Evolutionary conservation across 1,139 yeast species (phyloP).

Genomic region (Saccharomyces hybrid): DNA sequence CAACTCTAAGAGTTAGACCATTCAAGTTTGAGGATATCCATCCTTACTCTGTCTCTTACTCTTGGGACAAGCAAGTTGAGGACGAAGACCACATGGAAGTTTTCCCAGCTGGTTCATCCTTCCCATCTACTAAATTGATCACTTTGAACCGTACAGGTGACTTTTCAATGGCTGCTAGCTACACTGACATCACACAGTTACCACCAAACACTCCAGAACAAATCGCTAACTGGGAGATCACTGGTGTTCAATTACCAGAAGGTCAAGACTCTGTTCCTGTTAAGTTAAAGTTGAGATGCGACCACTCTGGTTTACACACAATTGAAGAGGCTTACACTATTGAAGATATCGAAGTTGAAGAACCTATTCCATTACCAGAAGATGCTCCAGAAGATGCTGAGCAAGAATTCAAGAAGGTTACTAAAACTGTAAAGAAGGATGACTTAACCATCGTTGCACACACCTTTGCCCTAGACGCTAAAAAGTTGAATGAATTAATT

Average conservation of each 20-base stretch:
- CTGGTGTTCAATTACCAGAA: conserved; percentile 72
- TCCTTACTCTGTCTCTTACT: conserved; percentile 84
- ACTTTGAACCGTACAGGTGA: conserved; percentile 86
- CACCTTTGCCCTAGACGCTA: conserved; percentile 58
- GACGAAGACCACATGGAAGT: conserved; percentile 85
- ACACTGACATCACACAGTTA: conserved; percentile 64
- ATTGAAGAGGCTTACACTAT: conserved; percentile 91
- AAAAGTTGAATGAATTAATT: conserved; percentile 48
- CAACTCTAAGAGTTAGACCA: conserved; percentile 95
- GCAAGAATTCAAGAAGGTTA: conserved; percentile 82
- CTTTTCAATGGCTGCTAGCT: conserved; percentile 76
- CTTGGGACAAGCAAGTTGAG: conserved; percentile 88
- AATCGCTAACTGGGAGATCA: conserved; percentile 77
- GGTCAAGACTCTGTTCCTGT: conserved; percentile 75
- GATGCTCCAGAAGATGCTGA: conserved; percentile 57
- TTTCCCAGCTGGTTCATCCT: conserved; percentile 84
- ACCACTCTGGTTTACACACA: conserved; percentile 89
- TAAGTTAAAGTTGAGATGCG: conserved; percentile 90
- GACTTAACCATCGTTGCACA: conserved; percentile 53
- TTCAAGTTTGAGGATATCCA: conserved; percentile 94
- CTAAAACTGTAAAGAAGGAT: conserved; percentile 86
- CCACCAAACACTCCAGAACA: conserved; percentile 59
- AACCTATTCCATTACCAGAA: conserved; percentile 51
- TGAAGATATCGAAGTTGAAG: conserved; percentile 83
- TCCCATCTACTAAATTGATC: conserved; percentile 90